phyloP scores from a whole-genome alignment of 1,284 basidiomycete genomes.

The Trichosporon sp. region DNA sequence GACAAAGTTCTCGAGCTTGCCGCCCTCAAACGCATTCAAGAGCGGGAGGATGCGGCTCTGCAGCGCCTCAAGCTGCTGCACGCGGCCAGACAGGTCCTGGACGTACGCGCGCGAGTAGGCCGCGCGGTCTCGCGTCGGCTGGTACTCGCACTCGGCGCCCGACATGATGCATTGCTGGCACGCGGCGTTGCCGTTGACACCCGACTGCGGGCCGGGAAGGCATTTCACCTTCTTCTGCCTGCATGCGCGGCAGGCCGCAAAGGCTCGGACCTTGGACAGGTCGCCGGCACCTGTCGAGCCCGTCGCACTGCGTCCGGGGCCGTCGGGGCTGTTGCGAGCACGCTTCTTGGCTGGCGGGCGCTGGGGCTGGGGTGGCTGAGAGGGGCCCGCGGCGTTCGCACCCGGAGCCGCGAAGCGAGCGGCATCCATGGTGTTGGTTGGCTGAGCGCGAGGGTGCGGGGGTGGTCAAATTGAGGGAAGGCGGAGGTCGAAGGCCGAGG shows the following conservation, averaged over 20 bases:
- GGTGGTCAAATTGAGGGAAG: not conserved
- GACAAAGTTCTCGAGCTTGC: constrained; percentile 7
- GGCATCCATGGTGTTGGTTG: not conserved
- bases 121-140: constrained; percentile 43
- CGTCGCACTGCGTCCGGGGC: not conserved
- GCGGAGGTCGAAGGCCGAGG: not conserved
- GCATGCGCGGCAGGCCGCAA: constrained; percentile 40
- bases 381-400: constrained; percentile 3
- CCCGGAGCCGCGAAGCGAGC: constrained; percentile 1
- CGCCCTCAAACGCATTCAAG: constrained; percentile 34
- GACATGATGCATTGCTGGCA: constrained; percentile 41
- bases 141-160: constrained; percentile 40
- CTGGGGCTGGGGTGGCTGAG: not conserved
- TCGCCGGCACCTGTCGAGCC: constrained; percentile 16
- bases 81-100: constrained; percentile 40
- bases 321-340: not conserved
- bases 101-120: constrained; percentile 45
- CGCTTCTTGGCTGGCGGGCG: not conserved
- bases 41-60: constrained; percentile 34
- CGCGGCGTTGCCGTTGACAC: constrained; percentile 10
- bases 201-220: constrained; percentile 25
- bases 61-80: constrained; percentile 41
- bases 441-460: not conserved
- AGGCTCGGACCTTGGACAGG: constrained; percentile 36
- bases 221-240: constrained; percentile 44